Conservation (phyloP, 208 protist species). For the Angomonas deanei region DNA sequence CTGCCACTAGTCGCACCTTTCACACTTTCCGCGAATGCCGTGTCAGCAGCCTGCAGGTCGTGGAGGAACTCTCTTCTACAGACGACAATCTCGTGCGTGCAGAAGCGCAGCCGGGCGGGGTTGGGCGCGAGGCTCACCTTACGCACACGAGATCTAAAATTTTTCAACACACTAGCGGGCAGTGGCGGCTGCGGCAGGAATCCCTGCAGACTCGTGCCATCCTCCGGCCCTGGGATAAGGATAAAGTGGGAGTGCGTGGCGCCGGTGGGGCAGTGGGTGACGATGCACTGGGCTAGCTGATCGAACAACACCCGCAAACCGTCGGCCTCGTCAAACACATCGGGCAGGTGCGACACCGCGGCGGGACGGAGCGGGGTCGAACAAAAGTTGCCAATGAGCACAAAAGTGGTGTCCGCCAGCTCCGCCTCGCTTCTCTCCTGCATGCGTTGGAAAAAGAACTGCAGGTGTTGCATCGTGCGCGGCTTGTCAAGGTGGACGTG, state of each 20-base stretch:
- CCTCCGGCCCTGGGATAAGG: constrained; percentile 69
- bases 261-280: constrained; percentile 53
- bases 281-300: constrained; percentile 44
- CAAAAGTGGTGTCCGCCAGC: constrained; percentile 72
- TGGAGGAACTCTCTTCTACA: constrained; percentile 68
- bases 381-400: constrained; percentile 76
- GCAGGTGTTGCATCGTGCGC: constrained; percentile 41
- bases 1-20: not conserved
- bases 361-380: constrained; percentile 60
- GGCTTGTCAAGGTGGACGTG: constrained; percentile 78
- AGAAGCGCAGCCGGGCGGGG: constrained; percentile 80
- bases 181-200: constrained; percentile 73
- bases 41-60: constrained; percentile 52
- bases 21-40: constrained; percentile 16
- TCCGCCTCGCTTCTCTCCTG: constrained; percentile 73
- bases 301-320: constrained; percentile 46
- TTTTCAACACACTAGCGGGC: constrained; percentile 38
- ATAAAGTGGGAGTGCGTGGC: constrained; percentile 77
- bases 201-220: constrained; percentile 62
- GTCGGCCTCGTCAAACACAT: constrained; percentile 56
- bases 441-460: constrained; percentile 75
- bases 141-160: constrained; percentile 50
- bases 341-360: constrained; percentile 74
- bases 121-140: constrained; percentile 69
- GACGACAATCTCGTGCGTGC: constrained; percentile 83